Base-by-base conservation (phyloP, 129 eudicot genomes). In the Rutidosis leptorrhynchoides region DNA sequence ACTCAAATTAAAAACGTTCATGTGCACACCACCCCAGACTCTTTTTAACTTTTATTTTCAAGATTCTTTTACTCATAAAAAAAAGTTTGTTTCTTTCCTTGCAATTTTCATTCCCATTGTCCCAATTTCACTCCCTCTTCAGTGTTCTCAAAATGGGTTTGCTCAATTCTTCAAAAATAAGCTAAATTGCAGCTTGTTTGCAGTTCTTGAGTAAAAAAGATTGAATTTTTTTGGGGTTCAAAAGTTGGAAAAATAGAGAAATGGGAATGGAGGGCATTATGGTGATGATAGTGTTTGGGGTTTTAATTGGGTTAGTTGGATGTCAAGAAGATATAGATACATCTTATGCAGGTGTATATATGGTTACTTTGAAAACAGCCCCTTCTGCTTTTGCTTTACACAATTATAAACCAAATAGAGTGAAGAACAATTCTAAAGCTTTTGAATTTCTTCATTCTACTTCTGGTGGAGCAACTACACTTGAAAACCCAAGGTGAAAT, bases 331-430 rank as follows among this genome's bases (percentile, higher is more conserved):
- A 63, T 55, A 57, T 2, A 24, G 81, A 66, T 28, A 49, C 48
- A 58, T 40, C 65, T 20, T 58, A 65, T 69, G 76, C 82, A 61
- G 79, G 60, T 83, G 94, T 91, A 52, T 91, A 83, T 74, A 85
- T 91, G 75, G 98, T 88, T 52, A 87, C 87, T 51, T 79, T 91
- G 29, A 87, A 83, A 62, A 85, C 88, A 78, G 79, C 86, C 40
- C 94, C 95, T 48, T 24, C 80, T 74, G 73, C 70, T 76, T 79
- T 74, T 84, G 71, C 35, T 26, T 15, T 2, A 24, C 19, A 26
- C 15, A 56, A 37, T 70, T 78, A 67, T 23, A 80, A 79, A 58
- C 64, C 74, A 15, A 71, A 71, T 49, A 58, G 46, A 66, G 68
- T 28, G 22, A 67, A 30, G 14, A 86, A 80, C 49, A 28, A 43